Percentiles rank a stretch among this genome's conserved stretches.
Conservation (phyloP, 495 filamentous ascomycete genomes). For the Darksidea phi region DNA sequence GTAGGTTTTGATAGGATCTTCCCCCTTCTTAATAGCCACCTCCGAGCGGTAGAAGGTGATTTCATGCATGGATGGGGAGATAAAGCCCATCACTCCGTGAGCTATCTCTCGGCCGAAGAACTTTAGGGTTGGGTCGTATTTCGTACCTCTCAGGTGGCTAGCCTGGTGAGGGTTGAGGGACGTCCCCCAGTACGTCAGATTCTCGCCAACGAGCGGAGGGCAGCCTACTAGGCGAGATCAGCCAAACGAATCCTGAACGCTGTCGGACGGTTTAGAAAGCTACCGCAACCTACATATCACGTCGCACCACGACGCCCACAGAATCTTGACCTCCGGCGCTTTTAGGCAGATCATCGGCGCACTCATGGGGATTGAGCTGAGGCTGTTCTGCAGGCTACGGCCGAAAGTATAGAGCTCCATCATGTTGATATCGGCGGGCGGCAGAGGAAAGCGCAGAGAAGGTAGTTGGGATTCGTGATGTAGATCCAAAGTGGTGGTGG, state of each 20-base stretch:
- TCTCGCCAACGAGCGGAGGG: no score
- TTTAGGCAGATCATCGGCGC: neutral
- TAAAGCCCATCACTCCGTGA: neutral
- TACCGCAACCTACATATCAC: neutral
- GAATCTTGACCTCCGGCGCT: neutral
- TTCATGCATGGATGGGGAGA: neutral
- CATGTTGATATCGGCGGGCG: neutral
- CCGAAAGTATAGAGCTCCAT: neutral
- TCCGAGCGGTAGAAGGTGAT: neutral
- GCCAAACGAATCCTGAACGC: no score
- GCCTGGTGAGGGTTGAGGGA: neutral
- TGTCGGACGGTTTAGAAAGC: no score
- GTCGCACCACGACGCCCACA: constrained; percentile 24
- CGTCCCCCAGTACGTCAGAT: neutral
- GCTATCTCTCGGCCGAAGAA: constrained; percentile 7
- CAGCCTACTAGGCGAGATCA: no score
- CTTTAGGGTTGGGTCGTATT: neutral
- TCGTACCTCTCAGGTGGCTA: neutral
- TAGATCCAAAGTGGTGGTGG: no score
- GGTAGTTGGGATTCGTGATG: neutral
- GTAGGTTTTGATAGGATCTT: neutral
- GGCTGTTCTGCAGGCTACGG: neutral
- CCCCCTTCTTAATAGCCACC: neutral
- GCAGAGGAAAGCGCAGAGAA: neutral
- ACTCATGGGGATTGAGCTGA: neutral